phyloP scores from a whole-genome alignment of 208 protist species.

The Strigomonas oncopelti region DNA sequence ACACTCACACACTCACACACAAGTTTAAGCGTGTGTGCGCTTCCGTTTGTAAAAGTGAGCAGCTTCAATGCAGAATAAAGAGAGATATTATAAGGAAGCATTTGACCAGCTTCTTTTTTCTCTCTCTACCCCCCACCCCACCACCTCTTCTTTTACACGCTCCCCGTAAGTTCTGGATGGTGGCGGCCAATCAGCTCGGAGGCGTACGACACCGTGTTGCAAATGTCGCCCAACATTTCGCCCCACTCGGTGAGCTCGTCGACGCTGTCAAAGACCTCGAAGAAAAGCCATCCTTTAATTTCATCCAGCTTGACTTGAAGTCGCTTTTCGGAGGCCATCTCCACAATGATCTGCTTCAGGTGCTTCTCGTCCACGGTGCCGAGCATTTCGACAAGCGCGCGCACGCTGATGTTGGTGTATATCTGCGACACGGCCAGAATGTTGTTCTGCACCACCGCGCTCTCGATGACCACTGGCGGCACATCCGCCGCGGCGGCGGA shows the following conservation, averaged over 20 bases:
- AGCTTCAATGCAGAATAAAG: constrained; percentile 18
- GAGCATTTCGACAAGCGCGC: constrained; percentile 80
- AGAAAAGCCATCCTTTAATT: constrained; percentile 26
- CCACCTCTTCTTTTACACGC: background rate
- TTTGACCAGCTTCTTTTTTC: too few relatives aligned
- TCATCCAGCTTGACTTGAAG: constrained; percentile 50
- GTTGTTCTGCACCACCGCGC: constrained; percentile 91
- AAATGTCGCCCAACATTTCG: constrained; percentile 23
- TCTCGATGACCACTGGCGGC: constrained; percentile 12
- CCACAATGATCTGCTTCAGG: constrained; percentile 77
- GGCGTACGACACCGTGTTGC: constrained; percentile 31
- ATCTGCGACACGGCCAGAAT: constrained; percentile 76
- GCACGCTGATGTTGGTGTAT: constrained; percentile 94
- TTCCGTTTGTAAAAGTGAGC: too few relatives aligned
- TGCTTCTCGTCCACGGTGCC: constrained; percentile 47
- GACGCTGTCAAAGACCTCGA: constrained; percentile 23
- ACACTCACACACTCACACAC: too few relatives aligned
- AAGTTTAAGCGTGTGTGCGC: too few relatives aligned
- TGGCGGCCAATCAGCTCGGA: constrained; percentile 25
- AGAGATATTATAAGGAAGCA: background rate
- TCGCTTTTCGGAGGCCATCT: constrained; percentile 89
- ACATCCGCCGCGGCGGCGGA: constrained; percentile 9
- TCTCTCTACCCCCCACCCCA: too few relatives aligned
- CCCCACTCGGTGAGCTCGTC: constrained; percentile 31
- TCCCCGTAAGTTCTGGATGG: constrained; percentile 22